Evolutionary conservation across 495 filamentous ascomycete genomes (phyloP).

Genomic region (Aspergillus affinis): DNA sequence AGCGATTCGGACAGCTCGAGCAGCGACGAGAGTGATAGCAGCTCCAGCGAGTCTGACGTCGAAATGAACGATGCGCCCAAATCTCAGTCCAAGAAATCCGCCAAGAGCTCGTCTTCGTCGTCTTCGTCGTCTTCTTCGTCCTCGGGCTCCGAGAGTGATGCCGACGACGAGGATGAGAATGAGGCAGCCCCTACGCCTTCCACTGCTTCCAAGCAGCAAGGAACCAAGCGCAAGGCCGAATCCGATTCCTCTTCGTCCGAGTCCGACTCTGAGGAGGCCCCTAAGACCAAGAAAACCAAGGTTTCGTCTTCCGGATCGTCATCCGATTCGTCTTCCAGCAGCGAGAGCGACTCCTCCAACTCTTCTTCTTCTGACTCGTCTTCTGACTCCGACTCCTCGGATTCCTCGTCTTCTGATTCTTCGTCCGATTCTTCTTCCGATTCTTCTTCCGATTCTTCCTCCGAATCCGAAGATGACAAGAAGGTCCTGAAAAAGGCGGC

Average conservation of each 20-base stretch:
- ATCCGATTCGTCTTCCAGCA: constrained; percentile 24
- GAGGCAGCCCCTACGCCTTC: constrained; percentile 30
- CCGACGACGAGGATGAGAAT: constrained; percentile 59
- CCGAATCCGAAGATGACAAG: constrained; percentile 37
- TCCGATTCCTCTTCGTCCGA: constrained; percentile 49
- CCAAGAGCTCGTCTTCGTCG: constrained; percentile 34
- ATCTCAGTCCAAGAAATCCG: constrained; percentile 22
- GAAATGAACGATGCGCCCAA: constrained; percentile 58
- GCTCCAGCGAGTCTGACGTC: constrained; percentile 50
- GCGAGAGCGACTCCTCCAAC: constrained; percentile 29
- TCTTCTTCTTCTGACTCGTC: constrained; percentile 22
- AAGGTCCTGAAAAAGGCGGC: constrained; percentile 50
- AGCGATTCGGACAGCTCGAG: constrained; percentile 19
- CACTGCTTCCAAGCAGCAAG: constrained; percentile 35
- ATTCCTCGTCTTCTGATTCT: constrained; percentile 22
- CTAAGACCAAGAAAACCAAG: constrained; percentile 46
- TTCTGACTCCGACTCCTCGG: constrained; percentile 23
- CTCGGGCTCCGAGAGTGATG: constrained; percentile 59
- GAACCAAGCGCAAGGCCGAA: constrained; percentile 65
- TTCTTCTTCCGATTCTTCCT: constrained; percentile 39
- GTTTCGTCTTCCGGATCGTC: constrained; percentile 16
- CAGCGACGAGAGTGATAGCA: constrained; percentile 38
- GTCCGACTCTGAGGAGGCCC: constrained; percentile 42
- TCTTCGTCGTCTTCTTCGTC: constrained; percentile 48
- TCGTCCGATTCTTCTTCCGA: constrained; percentile 27